Conservation (phyloP, 2,329 filamentous ascomycete species). For the Aureobasidium namibiae region DNA sequence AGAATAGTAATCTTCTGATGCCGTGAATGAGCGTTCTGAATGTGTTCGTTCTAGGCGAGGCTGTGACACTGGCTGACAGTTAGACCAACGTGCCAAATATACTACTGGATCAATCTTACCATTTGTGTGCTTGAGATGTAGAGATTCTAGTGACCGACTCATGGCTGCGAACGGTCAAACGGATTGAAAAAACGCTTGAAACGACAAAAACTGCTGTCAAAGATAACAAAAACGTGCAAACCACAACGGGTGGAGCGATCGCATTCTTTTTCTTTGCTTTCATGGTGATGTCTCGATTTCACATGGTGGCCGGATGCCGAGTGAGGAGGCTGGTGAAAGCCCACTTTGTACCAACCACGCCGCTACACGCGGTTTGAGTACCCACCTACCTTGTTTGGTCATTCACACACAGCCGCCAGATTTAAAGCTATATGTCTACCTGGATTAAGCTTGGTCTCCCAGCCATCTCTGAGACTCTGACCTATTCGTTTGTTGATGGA, state of each 20-base stretch:
- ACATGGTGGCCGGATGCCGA: constrained; percentile 8
- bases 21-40: constrained; percentile 40
- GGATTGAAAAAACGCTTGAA: not conserved
- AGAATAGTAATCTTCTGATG: constrained; percentile 44
- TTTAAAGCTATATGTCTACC: not conserved
- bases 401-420: not conserved
- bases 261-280: constrained; percentile 3
- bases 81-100: not conserved
- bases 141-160: constrained; percentile 19
- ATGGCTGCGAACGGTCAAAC: constrained; percentile 6
- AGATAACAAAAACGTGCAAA: constrained; percentile 4
- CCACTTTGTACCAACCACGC: constrained; percentile 3
- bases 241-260: not conserved
- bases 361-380: not conserved
- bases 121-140: constrained; percentile 35
- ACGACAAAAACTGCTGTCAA: constrained; percentile 9
- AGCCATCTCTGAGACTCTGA: not conserved
- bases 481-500: not conserved
- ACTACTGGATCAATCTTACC: constrained; percentile 21
- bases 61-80: constrained; percentile 26
- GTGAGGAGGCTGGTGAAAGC: constrained; percentile 6
- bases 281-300: not conserved
- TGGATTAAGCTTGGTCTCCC: not conserved
- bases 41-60: constrained; percentile 32
- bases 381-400: constrained; percentile 3